phyloP scores from a whole-genome alignment of 495 filamentous ascomycete species.

The Margaritispora aquatica region DNA sequence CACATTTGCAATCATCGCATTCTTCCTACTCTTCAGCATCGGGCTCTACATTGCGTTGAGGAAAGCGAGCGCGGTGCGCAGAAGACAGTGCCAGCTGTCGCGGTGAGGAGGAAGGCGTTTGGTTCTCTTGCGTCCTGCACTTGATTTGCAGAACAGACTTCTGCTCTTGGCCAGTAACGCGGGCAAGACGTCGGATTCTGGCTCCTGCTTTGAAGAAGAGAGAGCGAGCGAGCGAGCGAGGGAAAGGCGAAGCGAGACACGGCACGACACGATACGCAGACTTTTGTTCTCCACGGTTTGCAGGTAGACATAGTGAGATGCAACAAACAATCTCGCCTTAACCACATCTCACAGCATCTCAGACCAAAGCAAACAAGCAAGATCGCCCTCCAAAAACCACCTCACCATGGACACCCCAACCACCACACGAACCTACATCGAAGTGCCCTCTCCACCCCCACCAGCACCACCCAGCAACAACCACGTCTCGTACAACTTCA shows the following conservation, averaged over 20 bases:
- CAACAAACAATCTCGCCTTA: no score
- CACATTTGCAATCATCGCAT: background rate
- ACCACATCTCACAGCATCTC: background rate
- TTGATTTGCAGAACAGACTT: background rate
- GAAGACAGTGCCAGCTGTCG: background rate
- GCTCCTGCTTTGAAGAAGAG: no score
- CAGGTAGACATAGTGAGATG: no score
- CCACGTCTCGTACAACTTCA: background rate
- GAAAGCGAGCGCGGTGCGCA: background rate
- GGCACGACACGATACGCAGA: no score
- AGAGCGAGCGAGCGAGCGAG: no score
- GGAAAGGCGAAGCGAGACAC: no score
- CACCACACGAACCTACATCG: background rate
- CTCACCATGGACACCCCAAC: background rate
- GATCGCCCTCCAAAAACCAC: no score
- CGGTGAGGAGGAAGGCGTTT: no score
- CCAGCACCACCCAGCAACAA: background rate
- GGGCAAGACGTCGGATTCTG: no score
- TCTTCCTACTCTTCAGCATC: background rate
- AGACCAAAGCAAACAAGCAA: no score
- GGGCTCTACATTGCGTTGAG: background rate
- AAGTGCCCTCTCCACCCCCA: background rate
- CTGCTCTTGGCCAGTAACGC: background rate
- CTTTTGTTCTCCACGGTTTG: no score
- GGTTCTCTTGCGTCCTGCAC: no score